Percentiles rank a stretch among this genome's conserved stretches.
Conservation (phyloP, 352 stramenopile species). For the Phytopythium aichiense region DNA sequence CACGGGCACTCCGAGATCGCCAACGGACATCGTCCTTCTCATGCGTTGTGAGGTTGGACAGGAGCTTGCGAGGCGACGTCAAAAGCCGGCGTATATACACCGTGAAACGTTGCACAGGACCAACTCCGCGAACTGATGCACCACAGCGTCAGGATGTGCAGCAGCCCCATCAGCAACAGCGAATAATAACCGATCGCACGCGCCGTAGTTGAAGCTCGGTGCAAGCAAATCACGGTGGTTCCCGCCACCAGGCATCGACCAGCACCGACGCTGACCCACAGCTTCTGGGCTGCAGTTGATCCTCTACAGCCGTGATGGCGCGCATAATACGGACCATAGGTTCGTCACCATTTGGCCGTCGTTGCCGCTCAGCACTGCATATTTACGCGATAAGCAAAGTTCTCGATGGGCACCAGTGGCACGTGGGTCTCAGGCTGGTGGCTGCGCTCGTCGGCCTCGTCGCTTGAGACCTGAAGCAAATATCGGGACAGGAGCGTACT, state of each 20-base stretch:
- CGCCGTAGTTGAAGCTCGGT: neutral
- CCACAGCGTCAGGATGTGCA: neutral
- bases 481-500: no score
- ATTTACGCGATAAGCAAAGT: neutral
- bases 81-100: no score
- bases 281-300: neutral
- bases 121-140: neutral
- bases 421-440: no score
- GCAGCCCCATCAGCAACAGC: neutral
- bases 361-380: neutral
- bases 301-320: neutral
- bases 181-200: neutral
- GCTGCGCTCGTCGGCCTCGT: no score
- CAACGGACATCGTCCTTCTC: no score
- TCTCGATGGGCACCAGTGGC: neutral
- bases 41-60: no score
- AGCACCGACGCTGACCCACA: neutral
- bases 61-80: no score
- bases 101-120: no score
- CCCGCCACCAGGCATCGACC: neutral
- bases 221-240: constrained; percentile 5
- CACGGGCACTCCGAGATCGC: no score
- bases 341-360: constrained; percentile 4
- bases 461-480: no score
- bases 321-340: neutral